Percentiles rank a stretch among this genome's conserved stretches.
phyloP scores from a whole-genome alignment of 108 stramenopile genomes.

The Pseudonitzschia multiseries region DNA sequence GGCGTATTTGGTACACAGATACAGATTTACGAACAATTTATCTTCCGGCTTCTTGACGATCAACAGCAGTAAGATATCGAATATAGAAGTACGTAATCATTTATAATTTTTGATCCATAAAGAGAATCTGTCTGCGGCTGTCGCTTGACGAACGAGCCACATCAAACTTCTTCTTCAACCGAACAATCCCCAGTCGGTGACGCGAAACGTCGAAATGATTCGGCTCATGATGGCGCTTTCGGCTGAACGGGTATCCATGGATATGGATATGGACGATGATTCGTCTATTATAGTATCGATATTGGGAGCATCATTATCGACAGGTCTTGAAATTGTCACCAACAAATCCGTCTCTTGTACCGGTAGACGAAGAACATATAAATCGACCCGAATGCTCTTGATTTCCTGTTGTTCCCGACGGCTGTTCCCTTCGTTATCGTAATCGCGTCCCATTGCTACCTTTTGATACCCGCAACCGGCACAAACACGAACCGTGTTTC shows the following conservation, averaged over 20 bases:
- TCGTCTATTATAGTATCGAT: too few species aligned
- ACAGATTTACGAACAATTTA: conserved; percentile 58
- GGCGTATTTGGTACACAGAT: conserved; percentile 80
- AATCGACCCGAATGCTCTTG: conserved; percentile 35
- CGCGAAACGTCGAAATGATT: conserved; percentile 40
- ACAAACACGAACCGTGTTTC: conserved; percentile 14
- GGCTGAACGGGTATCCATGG: background rate
- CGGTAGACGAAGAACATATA: conserved; percentile 60
- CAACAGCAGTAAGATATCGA: background rate
- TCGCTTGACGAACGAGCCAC: too few species aligned
- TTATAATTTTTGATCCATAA: too few species aligned
- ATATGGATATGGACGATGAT: too few species aligned
- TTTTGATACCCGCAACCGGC: conserved; percentile 37
- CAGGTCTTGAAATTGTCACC: conserved; percentile 57
- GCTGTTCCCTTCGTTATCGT: conserved; percentile 19
- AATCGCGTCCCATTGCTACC: conserved; percentile 32
- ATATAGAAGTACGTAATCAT: too few species aligned
- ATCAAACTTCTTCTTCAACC: conserved; percentile 15
- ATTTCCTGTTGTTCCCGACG: conserved; percentile 32
- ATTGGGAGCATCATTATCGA: conserved; percentile 20
- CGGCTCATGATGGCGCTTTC: conserved; percentile 16
- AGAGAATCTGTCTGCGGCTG: too few species aligned
- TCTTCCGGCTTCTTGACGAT: conserved; percentile 24
- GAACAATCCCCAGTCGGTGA: conserved; percentile 64
- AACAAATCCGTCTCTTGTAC: conserved; percentile 64